Base-by-base conservation (phyloP, 768 basidiomycete genomes). In the Auricularia heimuer region DNA sequence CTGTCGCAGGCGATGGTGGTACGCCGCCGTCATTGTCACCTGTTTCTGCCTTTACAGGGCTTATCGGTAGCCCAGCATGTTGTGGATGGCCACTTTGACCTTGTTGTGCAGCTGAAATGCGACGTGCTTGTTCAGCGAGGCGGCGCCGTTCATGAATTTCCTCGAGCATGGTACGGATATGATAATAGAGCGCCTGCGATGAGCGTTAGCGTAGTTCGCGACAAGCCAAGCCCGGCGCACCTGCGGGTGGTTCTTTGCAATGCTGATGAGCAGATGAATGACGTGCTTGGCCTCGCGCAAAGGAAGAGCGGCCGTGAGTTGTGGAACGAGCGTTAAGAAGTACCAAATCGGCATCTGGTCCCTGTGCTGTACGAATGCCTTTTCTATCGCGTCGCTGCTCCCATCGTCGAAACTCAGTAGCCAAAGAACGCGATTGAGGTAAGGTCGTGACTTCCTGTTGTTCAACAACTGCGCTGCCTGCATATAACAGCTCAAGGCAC, bases 251-350 rank as follows among this genome's bases (percentile, higher is more conserved):
- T 85, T 79, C 74, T 94, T 92, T 24, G 95, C 94, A 61, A 99
- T 82, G 67, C 91, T 92, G 66, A 94, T 79, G 45, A 99, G 80
- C 56, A 99, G 83, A 73, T 89, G 88, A 21, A 93, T 84, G 3
- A 94, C 95, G 72, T 95, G 94, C 70, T 92, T 94, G 54, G 93
- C 88, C 75, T 99, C 97, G 39, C 93, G 85, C 67, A 95, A 89
- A 1, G 90, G 89, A 47, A 99, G 81, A 1, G 96, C 95, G 63
- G 90, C 74, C 68, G 94, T 87, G 8, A 99, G 82, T 71, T 99
- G 96, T 3, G 97, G 97, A 56, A 97, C 94, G 65, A 98, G 79
- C 1, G 96, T 91, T 69, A 99, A 95, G 97, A 97, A 99, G 75
- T 93, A 98, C 97, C 97, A 99, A 68, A 90, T 90, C 12, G 94